Conservation (phyloP, 2,329 filamentous ascomycete genomes). For the Colletotrichum sp. region DNA sequence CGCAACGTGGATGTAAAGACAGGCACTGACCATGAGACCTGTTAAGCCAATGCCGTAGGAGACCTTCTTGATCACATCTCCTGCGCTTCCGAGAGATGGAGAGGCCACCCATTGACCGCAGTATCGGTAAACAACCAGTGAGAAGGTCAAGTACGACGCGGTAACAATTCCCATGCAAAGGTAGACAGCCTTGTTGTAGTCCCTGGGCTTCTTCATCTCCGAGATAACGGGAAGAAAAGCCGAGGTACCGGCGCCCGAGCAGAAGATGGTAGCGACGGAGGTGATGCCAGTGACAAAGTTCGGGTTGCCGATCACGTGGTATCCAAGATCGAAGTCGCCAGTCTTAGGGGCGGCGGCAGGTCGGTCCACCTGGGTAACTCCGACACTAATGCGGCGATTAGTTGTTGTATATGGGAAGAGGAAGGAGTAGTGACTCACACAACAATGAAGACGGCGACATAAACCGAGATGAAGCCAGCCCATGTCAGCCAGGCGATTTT, state of each 20-base stretch:
- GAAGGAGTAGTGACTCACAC: slow-evolving; percentile 39
- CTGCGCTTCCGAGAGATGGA: slow-evolving; percentile 66
- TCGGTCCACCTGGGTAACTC: slow-evolving; percentile 60
- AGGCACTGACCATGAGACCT: slow-evolving; percentile 53
- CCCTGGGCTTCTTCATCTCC: slow-evolving; percentile 65
- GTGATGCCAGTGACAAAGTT: slow-evolving; percentile 64
- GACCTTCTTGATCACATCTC: slow-evolving; percentile 63
- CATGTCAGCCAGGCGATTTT: slow-evolving; percentile 68
- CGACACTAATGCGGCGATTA: slow-evolving; percentile 40
- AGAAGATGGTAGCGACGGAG: slow-evolving; percentile 63
- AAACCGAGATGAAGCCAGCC: slow-evolving; percentile 64
- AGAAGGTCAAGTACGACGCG: slow-evolving; percentile 62
- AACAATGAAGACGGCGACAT: slow-evolving; percentile 61
- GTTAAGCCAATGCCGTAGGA: slow-evolving; percentile 64
- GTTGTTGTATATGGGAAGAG: background rate
- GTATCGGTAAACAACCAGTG: slow-evolving; percentile 64
- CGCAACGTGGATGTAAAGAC: slow-evolving; percentile 40
- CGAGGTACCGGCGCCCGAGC: slow-evolving; percentile 62
- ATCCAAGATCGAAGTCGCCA: slow-evolving; percentile 65
- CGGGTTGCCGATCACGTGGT: slow-evolving; percentile 58
- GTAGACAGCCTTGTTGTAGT: slow-evolving; percentile 66
- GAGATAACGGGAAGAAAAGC: slow-evolving; percentile 69
- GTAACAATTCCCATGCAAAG: slow-evolving; percentile 63
- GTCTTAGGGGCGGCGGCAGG: slow-evolving; percentile 65
- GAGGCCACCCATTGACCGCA: slow-evolving; percentile 68